These are phyloP conservation scores for Ephemerocybe angulata DNA, from an alignment of 768 basidiomycete genomes.

Conservation along the genomic window DNA sequence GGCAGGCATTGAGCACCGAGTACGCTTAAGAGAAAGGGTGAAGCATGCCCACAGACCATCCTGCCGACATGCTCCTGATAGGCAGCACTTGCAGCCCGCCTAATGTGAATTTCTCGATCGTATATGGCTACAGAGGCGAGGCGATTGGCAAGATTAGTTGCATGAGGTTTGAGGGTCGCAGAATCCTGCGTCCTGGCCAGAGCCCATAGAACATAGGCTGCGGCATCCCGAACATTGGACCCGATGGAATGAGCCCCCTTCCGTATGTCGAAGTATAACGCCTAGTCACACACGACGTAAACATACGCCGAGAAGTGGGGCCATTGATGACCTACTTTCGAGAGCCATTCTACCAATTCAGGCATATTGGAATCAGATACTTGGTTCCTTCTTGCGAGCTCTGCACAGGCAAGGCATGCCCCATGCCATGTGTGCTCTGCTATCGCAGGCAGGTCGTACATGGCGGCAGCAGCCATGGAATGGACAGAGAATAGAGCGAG, in stretches of 20 bases:
- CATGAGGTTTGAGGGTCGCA: constrained; percentile 55
- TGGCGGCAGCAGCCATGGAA: constrained; percentile 54
- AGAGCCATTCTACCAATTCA: constrained; percentile 71
- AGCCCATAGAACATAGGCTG: constrained; percentile 93
- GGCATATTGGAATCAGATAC: constrained; percentile 55
- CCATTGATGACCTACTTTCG: constrained; percentile 52
- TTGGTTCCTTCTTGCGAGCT: constrained; percentile 82
- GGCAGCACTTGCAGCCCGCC: constrained; percentile 93
- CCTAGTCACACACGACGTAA: constrained; percentile 42
- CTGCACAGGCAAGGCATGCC: constrained; percentile 86
- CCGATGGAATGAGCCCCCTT: constrained; percentile 93
- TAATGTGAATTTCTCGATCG: constrained; percentile 92
- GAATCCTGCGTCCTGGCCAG: constrained; percentile 75
- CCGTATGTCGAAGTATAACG: constrained; percentile 86
- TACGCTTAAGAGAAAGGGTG: neutral
- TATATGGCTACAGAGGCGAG: constrained; percentile 81
- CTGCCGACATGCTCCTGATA: constrained; percentile 97
- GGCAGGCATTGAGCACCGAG: neutral
- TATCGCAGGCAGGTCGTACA: constrained; percentile 69
- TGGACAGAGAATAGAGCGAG: constrained; percentile 76
- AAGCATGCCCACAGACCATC: constrained; percentile 53
- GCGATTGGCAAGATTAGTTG: constrained; percentile 59
- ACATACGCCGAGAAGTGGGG: neutral
- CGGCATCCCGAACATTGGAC: constrained; percentile 90
- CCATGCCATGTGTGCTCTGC: constrained; percentile 96